These are phyloP conservation scores for Martiniozyma asiatica DNA, from an alignment of 1,139 yeast genomes.

Conservation along the genomic window DNA sequence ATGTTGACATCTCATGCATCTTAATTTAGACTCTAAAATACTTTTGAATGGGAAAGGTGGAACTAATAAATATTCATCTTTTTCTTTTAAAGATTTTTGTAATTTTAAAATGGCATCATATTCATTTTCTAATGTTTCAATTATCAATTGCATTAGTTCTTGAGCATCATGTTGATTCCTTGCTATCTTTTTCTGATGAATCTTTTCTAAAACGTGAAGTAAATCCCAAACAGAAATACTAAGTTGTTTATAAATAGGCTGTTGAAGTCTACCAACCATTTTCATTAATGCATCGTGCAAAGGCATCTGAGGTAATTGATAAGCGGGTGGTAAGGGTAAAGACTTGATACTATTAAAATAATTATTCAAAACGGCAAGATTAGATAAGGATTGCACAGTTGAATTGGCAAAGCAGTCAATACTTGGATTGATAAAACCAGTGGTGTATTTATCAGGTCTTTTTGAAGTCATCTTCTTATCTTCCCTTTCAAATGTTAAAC, in stretches of 20 bases:
- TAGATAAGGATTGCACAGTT: constrained; percentile 74
- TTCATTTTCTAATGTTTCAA: constrained; percentile 71
- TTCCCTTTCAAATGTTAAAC: too few relatives aligned
- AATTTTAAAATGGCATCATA: constrained; percentile 32
- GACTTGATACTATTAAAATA: constrained; percentile 38
- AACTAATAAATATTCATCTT: constrained; percentile 6
- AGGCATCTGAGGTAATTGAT: constrained; percentile 26
- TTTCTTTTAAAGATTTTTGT: constrained; percentile 8
- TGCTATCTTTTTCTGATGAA: constrained; percentile 68
- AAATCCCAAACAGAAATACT: constrained; percentile 71
- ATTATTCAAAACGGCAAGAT: constrained; percentile 50
- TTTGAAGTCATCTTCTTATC: constrained; percentile 18
- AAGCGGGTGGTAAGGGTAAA: constrained; percentile 4
- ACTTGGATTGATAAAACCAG: constrained; percentile 70
- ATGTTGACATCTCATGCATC: constrained; percentile 55
- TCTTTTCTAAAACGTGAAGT: constrained; percentile 58
- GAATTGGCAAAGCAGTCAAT: constrained; percentile 92
- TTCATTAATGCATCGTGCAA: constrained; percentile 47
- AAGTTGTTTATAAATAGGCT: constrained; percentile 41
- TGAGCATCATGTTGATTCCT: constrained; percentile 91
- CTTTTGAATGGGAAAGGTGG: constrained; percentile 74
- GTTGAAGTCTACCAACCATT: constrained; percentile 48
- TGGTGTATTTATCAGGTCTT: constrained; percentile 65
- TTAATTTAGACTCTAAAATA: constrained; percentile 48
- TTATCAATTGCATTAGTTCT: constrained; percentile 67